phyloP scores from a whole-genome alignment of 495 filamentous ascomycete genomes.

The Daldinia bambusicola region DNA sequence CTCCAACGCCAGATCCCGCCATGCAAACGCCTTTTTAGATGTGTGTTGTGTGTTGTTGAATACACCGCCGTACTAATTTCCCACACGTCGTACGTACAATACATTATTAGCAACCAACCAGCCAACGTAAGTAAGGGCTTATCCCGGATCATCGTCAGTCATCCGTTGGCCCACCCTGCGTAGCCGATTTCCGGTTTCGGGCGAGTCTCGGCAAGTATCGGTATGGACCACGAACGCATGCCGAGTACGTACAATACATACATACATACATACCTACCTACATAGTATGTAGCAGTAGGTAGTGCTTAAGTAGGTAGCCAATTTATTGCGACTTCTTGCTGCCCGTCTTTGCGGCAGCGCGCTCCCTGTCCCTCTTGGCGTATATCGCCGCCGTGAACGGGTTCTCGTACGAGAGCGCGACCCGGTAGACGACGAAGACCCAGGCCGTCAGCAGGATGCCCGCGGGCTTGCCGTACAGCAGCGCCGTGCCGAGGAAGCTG shows the following conservation, averaged over 20 bases:
- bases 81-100: neutral
- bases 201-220: conserved; percentile 21
- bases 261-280: no score
- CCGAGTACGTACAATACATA: no score
- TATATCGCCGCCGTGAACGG: conserved; percentile 97
- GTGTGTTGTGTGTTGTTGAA: neutral
- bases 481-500: conserved; percentile 89
- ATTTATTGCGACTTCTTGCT: conserved; percentile 59
- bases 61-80: neutral
- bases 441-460: conserved; percentile 78
- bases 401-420: conserved; percentile 92
- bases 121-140: neutral
- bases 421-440: conserved; percentile 81
- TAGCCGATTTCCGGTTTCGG: conserved; percentile 28
- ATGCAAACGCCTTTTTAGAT: conserved; percentile 6
- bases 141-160: neutral
- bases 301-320: conserved; percentile 4
- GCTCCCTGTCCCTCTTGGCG: conserved; percentile 79
- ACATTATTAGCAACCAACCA: no score
- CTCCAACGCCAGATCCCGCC: conserved; percentile 3
- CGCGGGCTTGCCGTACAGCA: conserved; percentile 89
- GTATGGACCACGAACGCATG: conserved; percentile 4
- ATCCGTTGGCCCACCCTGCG: conserved; percentile 9
- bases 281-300: no score
- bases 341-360: conserved; percentile 49